phyloP scores from a whole-genome alignment of 2,329 filamentous ascomycete species.

The Pyrenophora graminea region DNA sequence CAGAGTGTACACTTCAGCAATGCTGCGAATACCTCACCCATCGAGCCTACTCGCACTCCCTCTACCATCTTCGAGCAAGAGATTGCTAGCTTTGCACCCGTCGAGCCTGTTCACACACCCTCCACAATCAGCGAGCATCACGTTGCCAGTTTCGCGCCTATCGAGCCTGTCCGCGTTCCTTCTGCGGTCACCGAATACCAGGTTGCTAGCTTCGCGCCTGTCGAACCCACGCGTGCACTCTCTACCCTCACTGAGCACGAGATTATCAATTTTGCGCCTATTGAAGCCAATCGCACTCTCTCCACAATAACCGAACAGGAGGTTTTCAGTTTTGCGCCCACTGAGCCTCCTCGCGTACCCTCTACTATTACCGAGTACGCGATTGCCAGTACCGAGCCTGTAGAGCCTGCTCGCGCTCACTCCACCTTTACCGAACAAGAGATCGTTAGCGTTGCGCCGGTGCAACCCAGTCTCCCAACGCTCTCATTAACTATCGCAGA shows the following conservation, averaged over 20 bases:
- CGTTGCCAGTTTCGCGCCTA: background rate
- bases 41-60: background rate
- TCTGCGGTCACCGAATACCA: background rate
- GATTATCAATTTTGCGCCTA: background rate
- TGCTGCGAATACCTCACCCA: background rate
- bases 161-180: background rate
- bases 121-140: too few relatives aligned
- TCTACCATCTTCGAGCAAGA: background rate
- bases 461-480: background rate
- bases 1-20: background rate
- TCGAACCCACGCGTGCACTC: background rate
- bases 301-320: background rate
- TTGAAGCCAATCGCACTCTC: background rate
- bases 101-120: background rate
- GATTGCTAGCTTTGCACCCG: background rate
- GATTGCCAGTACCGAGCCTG: background rate
- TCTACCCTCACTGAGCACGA: background rate
- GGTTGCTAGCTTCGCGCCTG: background rate
- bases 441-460: slow-evolving; percentile 3
- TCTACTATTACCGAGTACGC: background rate
- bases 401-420: background rate
- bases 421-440: background rate
- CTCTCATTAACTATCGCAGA: slow-evolving; percentile 5
- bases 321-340: background rate
- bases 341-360: background rate